Base-by-base conservation (phyloP, 2,329 filamentous ascomycete species). In the Microsporum audouinii region DNA sequence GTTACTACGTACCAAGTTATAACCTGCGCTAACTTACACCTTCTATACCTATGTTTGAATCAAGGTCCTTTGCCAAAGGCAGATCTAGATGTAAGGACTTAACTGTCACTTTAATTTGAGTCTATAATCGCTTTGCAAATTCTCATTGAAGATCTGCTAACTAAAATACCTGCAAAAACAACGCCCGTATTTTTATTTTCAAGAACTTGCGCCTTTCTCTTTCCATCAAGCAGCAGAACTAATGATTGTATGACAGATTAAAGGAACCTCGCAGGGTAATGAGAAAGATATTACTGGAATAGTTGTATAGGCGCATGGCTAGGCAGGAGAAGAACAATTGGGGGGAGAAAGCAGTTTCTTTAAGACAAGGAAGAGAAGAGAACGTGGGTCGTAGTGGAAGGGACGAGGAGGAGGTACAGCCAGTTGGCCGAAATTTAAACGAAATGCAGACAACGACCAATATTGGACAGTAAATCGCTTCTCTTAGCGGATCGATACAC, bases 401-500 rank as follows among this genome's bases (percentile, higher is more conserved):
- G 45, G 23, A 23, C 2, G 39, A 43, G 39, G 53, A 56, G 33
- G 7, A 33, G 27, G 3, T 33, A 43, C 58, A 47, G 53, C 34
- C 45, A 27, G 8, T 12, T n/a, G 29, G 57, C 47, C 12, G 33
- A 38, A n/a, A 0, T 23, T 23, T 23, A 1, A 49, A 34, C 33
- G 10, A 10, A 12, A 29, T 3, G 23, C 6, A 29, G 38, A 41
- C 36, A 27, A 34, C 10, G 27, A 14, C 34, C 10, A 39, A n/a
- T 29, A 17, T 17, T 57, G 12, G 29, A 34, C 17, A 29, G 43
- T 47, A 47, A 29, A 23, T 3, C 29, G 14, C 8, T 5, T 23
- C 34, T 36, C 49, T 33, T 12, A 76, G 63, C 75, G 74, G 64
- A 76, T 71, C 58, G 73, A 75, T 63, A 76, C 73, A 17, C 74